Base-by-base conservation (phyloP, 805 yeast species). In the Zygosaccharomyces pseudorouxii region DNA sequence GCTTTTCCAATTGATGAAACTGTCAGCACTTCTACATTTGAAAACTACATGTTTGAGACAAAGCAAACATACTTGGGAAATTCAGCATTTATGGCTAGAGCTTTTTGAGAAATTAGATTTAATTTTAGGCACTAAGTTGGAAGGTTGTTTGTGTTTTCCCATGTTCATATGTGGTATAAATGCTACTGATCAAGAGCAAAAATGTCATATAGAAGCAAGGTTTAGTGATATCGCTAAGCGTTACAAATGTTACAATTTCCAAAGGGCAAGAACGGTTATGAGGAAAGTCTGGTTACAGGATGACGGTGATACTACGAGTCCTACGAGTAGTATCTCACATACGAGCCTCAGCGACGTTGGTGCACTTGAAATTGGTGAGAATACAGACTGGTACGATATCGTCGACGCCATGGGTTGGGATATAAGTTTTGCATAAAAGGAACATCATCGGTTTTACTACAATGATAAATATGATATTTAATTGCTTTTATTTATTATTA, bases 91-190 rank as follows among this genome's bases (percentile, higher is more conserved):
- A 38, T 71, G 77, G 29, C 72, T 72, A 45, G 81, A 80, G 52
- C 68, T 85, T 46, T 58, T 76, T 22, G 72, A 77, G 46, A 74
- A 84, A 49, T 64, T 86, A 20, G 87, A 83, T 55, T 72, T 78
- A 2, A 73, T 86, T 4, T 59, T 86, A 31, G 87, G 79, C 2
- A 73, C 92, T 0, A 75, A 79, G 1, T 82, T 85, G 38, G 89
- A 86, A 58, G 82, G 87, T 3, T 79, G 84, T 1, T 64, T 86
- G 12, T 82, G 86, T 35, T 86, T 87, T 64, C 95, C 95, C 0
- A 64, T 86, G 53, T 87, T 87, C 60, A 79, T 87, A 18, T 84
- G 89, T 1, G 95, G 92, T 1, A 76, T 86, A 59, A 82, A 81
- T 60, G 77, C 85, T 54, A 75, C 78, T 4, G 73, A 77, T 0